Conservation (phyloP, 495 filamentous ascomycete species). For the Hypoxylon trugodes region DNA sequence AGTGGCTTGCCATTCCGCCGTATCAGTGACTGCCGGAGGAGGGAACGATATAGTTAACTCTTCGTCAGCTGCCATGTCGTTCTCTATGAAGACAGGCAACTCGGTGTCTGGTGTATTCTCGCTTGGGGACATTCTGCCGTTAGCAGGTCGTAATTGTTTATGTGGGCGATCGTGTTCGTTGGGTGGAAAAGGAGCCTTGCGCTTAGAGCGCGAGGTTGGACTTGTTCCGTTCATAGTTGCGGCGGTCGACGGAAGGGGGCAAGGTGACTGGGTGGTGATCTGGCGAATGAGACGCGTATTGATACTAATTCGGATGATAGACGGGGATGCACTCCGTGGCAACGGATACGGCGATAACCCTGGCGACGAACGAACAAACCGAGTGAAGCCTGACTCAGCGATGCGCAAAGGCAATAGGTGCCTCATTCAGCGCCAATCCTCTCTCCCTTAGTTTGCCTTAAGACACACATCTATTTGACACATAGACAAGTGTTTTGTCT, state of each 20-base stretch:
- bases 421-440: constrained; percentile 32
- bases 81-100: constrained; percentile 32
- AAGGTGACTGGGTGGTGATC: constrained; percentile 10
- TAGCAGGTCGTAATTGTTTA: constrained; percentile 59
- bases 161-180: constrained; percentile 55
- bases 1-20: constrained; percentile 95
- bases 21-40: constrained; percentile 71
- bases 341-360: not conserved
- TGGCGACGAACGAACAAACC: constrained; percentile 5
- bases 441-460: not conserved
- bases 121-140: constrained; percentile 55
- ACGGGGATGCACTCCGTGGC: not conserved
- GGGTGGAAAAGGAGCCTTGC: constrained; percentile 53
- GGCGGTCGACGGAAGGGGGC: constrained; percentile 19
- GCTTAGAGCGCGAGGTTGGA: constrained; percentile 54
- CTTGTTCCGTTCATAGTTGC: constrained; percentile 52
- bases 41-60: constrained; percentile 46
- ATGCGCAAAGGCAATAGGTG: constrained; percentile 34
- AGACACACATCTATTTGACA: constrained; percentile 17
- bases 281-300: constrained; percentile 10
- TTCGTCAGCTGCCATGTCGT: constrained; percentile 50
- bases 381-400: constrained; percentile 30
- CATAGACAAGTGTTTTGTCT: not conserved
- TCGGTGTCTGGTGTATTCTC: constrained; percentile 57
- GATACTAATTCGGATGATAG: not conserved